Conservation (phyloP, 352 stramenopile genomes). For the Blastocystis sp. region DNA sequence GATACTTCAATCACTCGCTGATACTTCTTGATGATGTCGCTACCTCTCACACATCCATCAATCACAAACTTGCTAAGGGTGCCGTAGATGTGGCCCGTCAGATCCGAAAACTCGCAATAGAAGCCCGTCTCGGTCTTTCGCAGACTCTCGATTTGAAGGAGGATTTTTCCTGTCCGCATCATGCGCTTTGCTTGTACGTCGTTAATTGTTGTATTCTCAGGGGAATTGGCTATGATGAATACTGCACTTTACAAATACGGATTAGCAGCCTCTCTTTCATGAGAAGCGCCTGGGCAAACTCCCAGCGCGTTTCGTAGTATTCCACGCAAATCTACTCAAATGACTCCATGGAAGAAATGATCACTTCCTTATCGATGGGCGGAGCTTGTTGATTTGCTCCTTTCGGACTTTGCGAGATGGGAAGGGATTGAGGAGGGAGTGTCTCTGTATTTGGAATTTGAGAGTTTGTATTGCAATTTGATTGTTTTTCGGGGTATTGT, state of each 20-base stretch:
- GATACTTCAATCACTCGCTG: conserved; percentile 23
- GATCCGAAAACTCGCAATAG: conserved; percentile 61
- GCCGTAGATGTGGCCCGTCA: conserved; percentile 23
- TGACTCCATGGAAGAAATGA: no score
- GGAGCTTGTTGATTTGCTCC: no score
- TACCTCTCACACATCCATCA: not conserved
- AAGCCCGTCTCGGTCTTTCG: conserved; percentile 54
- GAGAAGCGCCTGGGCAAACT: conserved; percentile 38
- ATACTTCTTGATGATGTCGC: conserved; percentile 46
- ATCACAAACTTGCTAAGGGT: conserved; percentile 50
- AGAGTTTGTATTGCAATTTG: no score
- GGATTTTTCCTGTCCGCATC: conserved; percentile 3
- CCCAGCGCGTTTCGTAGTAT: conserved; percentile 30
- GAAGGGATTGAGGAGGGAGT: no score
- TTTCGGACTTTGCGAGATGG: no score
- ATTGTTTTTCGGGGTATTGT: no score
- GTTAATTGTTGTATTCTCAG: conserved; percentile 33
- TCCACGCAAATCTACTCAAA: not conserved
- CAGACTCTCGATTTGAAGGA: conserved; percentile 61
- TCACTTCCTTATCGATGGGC: no score
- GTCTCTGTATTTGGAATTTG: no score
- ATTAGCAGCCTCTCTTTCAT: conserved; percentile 10
- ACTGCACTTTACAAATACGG: not conserved
- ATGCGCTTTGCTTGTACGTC: conserved; percentile 49
- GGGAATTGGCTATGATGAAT: not conserved